Percentiles rank a stretch among this genome's conserved stretches.
These are phyloP conservation scores for Maudiozyma bulderi DNA, from an alignment of 805 yeast species.

Conservation along the genomic window DNA sequence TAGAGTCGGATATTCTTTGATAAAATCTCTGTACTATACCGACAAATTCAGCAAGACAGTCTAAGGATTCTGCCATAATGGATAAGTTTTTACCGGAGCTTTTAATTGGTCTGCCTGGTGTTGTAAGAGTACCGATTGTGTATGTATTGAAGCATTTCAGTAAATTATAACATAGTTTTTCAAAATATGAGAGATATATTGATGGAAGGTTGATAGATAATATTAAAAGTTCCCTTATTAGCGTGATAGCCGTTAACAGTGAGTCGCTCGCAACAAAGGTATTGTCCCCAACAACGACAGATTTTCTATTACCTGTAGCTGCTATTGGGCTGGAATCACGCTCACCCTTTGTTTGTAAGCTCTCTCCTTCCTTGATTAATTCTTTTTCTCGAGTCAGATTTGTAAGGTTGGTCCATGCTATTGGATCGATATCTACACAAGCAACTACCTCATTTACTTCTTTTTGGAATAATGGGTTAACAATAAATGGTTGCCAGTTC, in stretches of 20 bases:
- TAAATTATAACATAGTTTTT: slow-evolving; percentile 35
- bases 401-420: slow-evolving; percentile 37
- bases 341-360: background rate
- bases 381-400: slow-evolving; percentile 12
- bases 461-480: slow-evolving; percentile 38
- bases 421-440: slow-evolving; percentile 38
- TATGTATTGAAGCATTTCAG: slow-evolving; percentile 41
- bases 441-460: slow-evolving; percentile 42
- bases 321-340: background rate
- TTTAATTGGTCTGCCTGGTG: slow-evolving; percentile 12
- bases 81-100: slow-evolving; percentile 30
- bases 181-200: slow-evolving; percentile 29
- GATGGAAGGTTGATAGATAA: slow-evolving; percentile 49
- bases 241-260: slow-evolving; percentile 30
- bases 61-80: slow-evolving; percentile 35
- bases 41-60: slow-evolving; percentile 32
- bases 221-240: slow-evolving; percentile 44
- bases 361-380: slow-evolving; percentile 6
- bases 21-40: slow-evolving; percentile 23
- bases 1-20: slow-evolving; percentile 17
- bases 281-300: slow-evolving; percentile 41
- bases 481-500: slow-evolving; percentile 69
- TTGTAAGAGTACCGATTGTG: slow-evolving; percentile 19
- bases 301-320: slow-evolving; percentile 28
- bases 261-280: slow-evolving; percentile 53